Evolutionary conservation across 1,284 basidiomycete species (phyloP).

Genomic region (Microbotryum silenes-acaulis): DNA sequence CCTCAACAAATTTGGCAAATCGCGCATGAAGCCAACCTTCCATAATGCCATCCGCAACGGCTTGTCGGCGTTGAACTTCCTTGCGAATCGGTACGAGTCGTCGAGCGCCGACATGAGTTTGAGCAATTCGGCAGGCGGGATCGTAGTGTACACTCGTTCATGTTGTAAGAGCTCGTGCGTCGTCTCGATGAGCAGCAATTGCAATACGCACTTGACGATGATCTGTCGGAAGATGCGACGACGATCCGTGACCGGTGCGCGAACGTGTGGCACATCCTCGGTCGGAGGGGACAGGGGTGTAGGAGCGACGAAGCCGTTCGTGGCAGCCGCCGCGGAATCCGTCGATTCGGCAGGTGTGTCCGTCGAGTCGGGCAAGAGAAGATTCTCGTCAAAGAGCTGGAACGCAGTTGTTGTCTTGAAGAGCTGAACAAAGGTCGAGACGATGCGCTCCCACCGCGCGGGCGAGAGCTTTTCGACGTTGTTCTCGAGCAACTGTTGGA

Average conservation of each 20-base stretch:
- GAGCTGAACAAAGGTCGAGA: constrained; percentile 86
- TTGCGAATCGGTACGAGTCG: constrained; percentile 93
- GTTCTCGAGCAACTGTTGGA: constrained; percentile 90
- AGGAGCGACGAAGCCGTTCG: constrained; percentile 61
- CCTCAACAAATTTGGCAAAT: constrained; percentile 93
- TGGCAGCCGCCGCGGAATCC: constrained; percentile 10
- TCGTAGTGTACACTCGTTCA: constrained; percentile 82
- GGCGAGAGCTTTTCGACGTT: constrained; percentile 83
- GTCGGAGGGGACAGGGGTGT: constrained; percentile 59
- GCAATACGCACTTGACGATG: constrained; percentile 98
- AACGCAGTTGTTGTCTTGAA: constrained; percentile 97
- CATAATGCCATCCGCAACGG: constrained; percentile 91
- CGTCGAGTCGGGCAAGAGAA: constrained; percentile 52
- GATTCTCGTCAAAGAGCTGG: constrained; percentile 86
- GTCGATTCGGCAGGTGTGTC: constrained; percentile 36
- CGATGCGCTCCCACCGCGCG: constrained; percentile 82
- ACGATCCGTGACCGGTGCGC: constrained; percentile 51
- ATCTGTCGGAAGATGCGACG: constrained; percentile 95
- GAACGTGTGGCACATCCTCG: neutral
- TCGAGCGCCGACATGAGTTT: constrained; percentile 90
- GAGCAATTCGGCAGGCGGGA: constrained; percentile 86
- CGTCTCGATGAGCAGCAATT: constrained; percentile 93
- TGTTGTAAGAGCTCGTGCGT: constrained; percentile 93
- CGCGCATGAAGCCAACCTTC: constrained; percentile 99
- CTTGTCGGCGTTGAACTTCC: constrained; percentile 97